These are phyloP conservation scores for Talaromyces sp. DNA, from an alignment of 2,329 filamentous ascomycete species.

Conservation along the genomic window DNA sequence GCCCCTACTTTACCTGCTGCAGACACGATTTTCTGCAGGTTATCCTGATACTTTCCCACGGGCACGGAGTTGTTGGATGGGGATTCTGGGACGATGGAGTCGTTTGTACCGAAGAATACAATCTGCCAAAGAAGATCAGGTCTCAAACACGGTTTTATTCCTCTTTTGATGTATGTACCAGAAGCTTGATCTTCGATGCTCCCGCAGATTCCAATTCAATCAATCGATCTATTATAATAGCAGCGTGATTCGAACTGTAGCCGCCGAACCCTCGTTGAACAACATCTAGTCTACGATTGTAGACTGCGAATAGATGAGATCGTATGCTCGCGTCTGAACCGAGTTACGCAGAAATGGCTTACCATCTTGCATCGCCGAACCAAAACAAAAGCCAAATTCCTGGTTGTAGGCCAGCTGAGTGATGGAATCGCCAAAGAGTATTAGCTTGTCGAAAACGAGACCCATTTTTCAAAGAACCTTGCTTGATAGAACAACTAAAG, in stretches of 20 bases:
- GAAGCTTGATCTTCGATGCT: background rate
- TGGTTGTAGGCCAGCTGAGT: constrained; percentile 9
- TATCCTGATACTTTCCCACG: constrained; percentile 2
- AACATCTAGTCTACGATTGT: constrained; percentile 8
- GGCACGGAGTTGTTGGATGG: constrained; percentile 5
- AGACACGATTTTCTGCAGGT: background rate
- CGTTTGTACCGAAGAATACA: constrained; percentile 12
- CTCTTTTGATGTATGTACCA: background rate
- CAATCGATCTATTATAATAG: constrained; percentile 1
- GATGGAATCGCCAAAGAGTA: constrained; percentile 14
- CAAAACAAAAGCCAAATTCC: constrained; percentile 9
- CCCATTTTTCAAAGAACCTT: background rate
- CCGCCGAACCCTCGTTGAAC: constrained; percentile 12
- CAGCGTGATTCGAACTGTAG: constrained; percentile 5
- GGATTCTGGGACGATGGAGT: constrained; percentile 12
- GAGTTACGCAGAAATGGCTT: background rate
- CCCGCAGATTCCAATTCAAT: constrained; percentile 1
- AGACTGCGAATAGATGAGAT: background rate
- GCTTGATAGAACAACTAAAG: background rate
- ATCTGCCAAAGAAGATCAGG: background rate
- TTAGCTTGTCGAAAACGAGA: constrained; percentile 2
- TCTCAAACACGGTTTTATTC: background rate
- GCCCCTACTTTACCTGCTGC: background rate
- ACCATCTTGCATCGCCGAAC: constrained; percentile 14
- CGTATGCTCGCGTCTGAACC: background rate